These are phyloP conservation scores for Pistacia atlantica DNA, from an alignment of 345 rosid genomes.

Conservation along the genomic window DNA sequence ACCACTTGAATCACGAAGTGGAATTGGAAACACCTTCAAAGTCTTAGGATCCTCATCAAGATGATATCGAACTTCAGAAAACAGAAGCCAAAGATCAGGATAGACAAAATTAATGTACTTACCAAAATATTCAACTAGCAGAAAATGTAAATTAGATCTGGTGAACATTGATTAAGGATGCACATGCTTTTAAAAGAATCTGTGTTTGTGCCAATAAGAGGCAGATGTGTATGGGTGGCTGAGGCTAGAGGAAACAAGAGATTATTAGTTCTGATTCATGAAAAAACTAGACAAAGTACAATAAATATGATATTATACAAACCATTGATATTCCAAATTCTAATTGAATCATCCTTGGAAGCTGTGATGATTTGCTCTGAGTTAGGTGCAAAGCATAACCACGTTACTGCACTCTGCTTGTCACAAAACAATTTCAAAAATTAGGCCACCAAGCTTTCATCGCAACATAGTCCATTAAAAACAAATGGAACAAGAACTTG, in stretches of 20 bases:
- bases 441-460: conserved; percentile 10
- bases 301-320: conserved; percentile 21
- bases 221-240: background rate
- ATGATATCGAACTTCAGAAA: conserved; percentile 77
- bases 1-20: conserved; percentile 67
- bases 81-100: conserved; percentile 23
- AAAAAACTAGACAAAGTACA: background rate
- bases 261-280: background rate
- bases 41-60: conserved; percentile 98
- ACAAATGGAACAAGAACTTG: background rate
- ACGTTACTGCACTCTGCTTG: conserved; percentile 93
- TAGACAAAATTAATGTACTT: background rate
- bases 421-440: conserved; percentile 15
- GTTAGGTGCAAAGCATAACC: conserved; percentile 86
- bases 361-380: conserved; percentile 90
- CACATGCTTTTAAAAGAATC: background rate
- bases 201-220: background rate
- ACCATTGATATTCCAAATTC: conserved; percentile 98
- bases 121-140: background rate
- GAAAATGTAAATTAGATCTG: background rate
- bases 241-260: background rate
- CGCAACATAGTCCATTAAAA: background rate
- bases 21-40: conserved; percentile 82
- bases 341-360: conserved; percentile 88
- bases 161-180: background rate